Base-by-base conservation (phyloP, 441 rosid genomes). In the Daphne laureola region DNA sequence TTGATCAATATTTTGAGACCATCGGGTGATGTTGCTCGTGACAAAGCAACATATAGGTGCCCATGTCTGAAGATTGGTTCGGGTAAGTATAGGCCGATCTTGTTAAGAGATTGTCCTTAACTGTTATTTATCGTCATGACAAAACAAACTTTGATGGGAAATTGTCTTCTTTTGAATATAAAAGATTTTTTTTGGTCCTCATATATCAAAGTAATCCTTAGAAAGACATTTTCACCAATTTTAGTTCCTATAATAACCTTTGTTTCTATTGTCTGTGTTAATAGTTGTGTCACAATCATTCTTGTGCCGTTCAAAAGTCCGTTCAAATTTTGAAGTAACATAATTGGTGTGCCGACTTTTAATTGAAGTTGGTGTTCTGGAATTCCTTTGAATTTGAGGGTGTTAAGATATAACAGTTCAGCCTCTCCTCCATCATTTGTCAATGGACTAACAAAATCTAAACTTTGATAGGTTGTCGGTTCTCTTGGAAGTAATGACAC, bases 271-370 rank as follows among this genome's bases (percentile, higher is more conserved):
- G 17, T 26, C 5, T 41, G 12, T 26, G 4, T 4, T 4, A 23
- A 18, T 14, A 57, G 14, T 4, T 17, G 5, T 2, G 18, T 57
- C 4, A 46, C 42, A 4, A 57, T 46, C n/a, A 57, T 11, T 15
- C 61, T 8, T 45, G 61, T 57, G 0, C 51, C 51, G 46, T 57
- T 57, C 9, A 52, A 57, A 2, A 57, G 21, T 1, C 52, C 45
- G 17, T 57, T 48, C 2, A 26, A 31, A 43, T 57, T 57, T 2
- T 27, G n/a, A 9, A 46, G 14, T 11, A 57, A 21, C 25, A 57
- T 44, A 11, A 57, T 35, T 43, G 52, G 13, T 31, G 14, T 43
- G 0, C 61, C 52, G 27, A 46, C 44, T 46, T 57, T 57, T 14
- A 57, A 31, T 15, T 46, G 18, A n/a, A 57, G 43, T 14, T 46